A percentile compares a stretch with the other conserved stretches of the same genome.
Evolutionary conservation across 768 basidiomycete species (phyloP).

Genomic region (Boletus huronensis): DNA sequence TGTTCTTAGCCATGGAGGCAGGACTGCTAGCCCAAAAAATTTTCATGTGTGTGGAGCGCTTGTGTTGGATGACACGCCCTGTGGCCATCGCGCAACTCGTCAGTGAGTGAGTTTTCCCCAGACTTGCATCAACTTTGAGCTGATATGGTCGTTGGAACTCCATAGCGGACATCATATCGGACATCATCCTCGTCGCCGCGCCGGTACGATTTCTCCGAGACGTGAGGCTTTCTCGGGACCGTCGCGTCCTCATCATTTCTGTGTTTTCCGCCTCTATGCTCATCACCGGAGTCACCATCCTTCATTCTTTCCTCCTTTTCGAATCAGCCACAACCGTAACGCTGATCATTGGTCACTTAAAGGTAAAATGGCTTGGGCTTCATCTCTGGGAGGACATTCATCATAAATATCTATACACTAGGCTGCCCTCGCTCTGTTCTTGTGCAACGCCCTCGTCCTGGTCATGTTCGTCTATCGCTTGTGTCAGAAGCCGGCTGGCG

Average conservation of each 20-base stretch:
- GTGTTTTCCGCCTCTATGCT: slow-evolving; percentile 23
- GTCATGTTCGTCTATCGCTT: slow-evolving; percentile 17
- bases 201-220: slow-evolving; percentile 17
- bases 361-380: slow-evolving; percentile 10
- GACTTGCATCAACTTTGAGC: not conserved
- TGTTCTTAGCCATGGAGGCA: slow-evolving; percentile 16
- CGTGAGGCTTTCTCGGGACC: slow-evolving; percentile 10
- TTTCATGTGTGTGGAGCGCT: slow-evolving; percentile 1
- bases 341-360: slow-evolving; percentile 20
- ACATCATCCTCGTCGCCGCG: slow-evolving; percentile 15
- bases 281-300: slow-evolving; percentile 20
- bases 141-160: not conserved
- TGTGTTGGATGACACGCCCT: not conserved
- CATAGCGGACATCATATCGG: slow-evolving; percentile 24
- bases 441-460: slow-evolving; percentile 23
- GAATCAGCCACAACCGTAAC: not conserved
- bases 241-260: slow-evolving; percentile 21
- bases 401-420: not conserved
- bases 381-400: not conserved
- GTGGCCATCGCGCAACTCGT: slow-evolving; percentile 23
- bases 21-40: slow-evolving; percentile 21
- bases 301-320: slow-evolving; percentile 23
- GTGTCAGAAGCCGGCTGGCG: not conserved
- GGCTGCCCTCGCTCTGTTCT: slow-evolving; percentile 20
- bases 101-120: slow-evolving; percentile 12